Evolutionary conservation across 1,139 yeast species (phyloP).

Genomic region (Candida sp.): DNA sequence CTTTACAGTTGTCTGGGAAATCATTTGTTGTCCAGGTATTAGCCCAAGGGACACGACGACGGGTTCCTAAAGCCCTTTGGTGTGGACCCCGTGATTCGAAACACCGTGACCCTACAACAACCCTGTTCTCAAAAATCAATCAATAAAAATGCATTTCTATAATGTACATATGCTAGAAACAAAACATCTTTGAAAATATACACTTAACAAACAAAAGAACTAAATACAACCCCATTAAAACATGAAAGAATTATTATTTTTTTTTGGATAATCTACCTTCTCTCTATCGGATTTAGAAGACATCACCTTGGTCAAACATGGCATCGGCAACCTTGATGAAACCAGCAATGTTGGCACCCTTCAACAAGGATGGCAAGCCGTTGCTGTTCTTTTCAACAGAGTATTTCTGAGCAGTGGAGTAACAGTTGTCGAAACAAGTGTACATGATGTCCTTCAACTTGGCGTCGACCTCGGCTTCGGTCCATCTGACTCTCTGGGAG

Average conservation of each 20-base stretch:
- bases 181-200: background rate
- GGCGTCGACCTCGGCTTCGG: conserved; percentile 85
- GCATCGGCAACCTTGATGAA: conserved; percentile 98
- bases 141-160: conserved; percentile 1
- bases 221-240: conserved; percentile 2
- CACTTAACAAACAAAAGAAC: background rate
- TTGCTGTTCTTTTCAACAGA: conserved; percentile 65
- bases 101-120: no score
- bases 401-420: conserved; percentile 83
- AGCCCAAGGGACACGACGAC: no score
- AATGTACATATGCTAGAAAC: background rate
- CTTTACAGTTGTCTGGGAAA: no score
- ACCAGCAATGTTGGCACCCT: conserved; percentile 99
- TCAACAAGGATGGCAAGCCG: conserved; percentile 86
- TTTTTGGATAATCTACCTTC: background rate
- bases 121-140: background rate
- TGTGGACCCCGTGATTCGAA: no score
- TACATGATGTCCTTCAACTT: conserved; percentile 92
- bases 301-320: conserved; percentile 98
- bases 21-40: no score
- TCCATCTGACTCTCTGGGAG: conserved; percentile 92
- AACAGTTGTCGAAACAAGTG: conserved; percentile 92
- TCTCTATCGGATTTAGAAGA: conserved; percentile 39
- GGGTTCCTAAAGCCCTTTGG: no score
- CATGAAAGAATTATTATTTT: background rate